Conservation (phyloP, 768 basidiomycete genomes). For the Xerocomellus chrysenteron region DNA sequence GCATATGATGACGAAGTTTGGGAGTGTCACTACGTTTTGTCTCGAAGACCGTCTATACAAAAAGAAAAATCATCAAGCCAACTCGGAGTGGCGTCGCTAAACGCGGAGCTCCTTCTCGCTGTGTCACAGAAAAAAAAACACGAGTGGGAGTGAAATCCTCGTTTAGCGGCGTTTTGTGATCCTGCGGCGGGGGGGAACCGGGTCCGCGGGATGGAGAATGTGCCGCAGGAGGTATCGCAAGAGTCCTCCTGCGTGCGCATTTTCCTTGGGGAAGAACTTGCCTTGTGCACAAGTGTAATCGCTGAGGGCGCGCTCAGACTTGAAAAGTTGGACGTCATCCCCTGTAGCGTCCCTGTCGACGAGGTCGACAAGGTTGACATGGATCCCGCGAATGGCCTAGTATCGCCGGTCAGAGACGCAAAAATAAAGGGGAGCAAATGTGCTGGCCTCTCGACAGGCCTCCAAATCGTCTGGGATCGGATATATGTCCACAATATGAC, state of each 20-base stretch:
- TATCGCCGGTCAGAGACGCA: not conserved
- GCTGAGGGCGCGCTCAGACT: conserved; percentile 7
- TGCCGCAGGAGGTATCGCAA: conserved; percentile 15
- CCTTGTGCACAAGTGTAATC: conserved; percentile 4
- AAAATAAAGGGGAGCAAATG: no score
- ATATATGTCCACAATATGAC: not conserved
- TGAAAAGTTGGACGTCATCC: not conserved
- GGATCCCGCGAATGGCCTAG: not conserved
- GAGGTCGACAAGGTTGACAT: conserved; percentile 22
- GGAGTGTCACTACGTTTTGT: no score
- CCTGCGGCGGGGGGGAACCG: not conserved
- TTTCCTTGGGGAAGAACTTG: conserved; percentile 17
- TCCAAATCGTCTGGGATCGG: conserved; percentile 7
- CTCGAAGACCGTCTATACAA: not conserved
- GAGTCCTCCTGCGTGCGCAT: conserved; percentile 16
- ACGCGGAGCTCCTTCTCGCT: conserved; percentile 1
- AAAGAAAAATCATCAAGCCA: not conserved
- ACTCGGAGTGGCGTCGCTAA: not conserved
- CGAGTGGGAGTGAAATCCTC: conserved; percentile 9
- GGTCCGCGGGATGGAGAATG: conserved; percentile 2
- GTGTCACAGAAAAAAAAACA: not conserved
- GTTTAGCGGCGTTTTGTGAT: conserved; percentile 6
- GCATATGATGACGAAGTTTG: no score
- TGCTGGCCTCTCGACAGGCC: conserved; percentile 12
- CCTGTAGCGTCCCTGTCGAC: conserved; percentile 12